These are phyloP conservation scores for Geotrichum australiense DNA, from an alignment of 1,139 yeast genomes.

Conservation along the genomic window DNA sequence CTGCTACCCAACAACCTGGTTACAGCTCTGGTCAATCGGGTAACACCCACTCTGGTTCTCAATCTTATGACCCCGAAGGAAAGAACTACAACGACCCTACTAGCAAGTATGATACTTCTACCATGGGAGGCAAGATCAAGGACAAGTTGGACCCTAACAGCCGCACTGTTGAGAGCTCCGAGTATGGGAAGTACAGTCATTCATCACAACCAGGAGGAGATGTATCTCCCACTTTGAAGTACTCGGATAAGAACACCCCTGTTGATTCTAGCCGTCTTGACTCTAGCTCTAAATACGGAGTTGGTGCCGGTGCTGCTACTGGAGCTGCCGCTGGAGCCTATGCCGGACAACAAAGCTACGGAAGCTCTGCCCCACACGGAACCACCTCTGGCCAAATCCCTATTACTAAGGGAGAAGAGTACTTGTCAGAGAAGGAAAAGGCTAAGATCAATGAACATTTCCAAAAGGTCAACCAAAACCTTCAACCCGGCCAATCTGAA, in stretches of 20 bases:
- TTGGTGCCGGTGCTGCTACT: conserved; percentile 9
- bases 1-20: not conserved
- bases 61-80: no score
- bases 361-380: conserved; percentile 7
- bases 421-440: conserved; percentile 15
- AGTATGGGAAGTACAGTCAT: not conserved
- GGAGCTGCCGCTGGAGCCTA: conserved; percentile 16
- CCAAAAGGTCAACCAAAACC: conserved; percentile 9
- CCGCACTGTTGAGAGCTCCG: conserved; percentile 3
- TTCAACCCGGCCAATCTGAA: conserved; percentile 14
- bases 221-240: conserved; percentile 8
- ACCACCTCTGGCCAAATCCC: conserved; percentile 5
- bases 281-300: not conserved
- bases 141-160: conserved; percentile 8
- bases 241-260: conserved; percentile 1
- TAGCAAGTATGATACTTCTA: conserved; percentile 13
- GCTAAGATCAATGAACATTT: conserved; percentile 12
- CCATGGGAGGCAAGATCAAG: conserved; percentile 5
- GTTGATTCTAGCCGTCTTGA: conserved; percentile 4
- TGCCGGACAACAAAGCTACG: conserved; percentile 5
- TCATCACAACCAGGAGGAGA: conserved; percentile 7
- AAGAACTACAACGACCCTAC: conserved; percentile 8
- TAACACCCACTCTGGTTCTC: no score
- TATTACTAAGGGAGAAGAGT: conserved; percentile 12
- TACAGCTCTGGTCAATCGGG: conserved; percentile 8